These are phyloP conservation scores for Trichoderma harzianum DNA, from an alignment of 2,329 filamentous ascomycete genomes.

Conservation along the genomic window DNA sequence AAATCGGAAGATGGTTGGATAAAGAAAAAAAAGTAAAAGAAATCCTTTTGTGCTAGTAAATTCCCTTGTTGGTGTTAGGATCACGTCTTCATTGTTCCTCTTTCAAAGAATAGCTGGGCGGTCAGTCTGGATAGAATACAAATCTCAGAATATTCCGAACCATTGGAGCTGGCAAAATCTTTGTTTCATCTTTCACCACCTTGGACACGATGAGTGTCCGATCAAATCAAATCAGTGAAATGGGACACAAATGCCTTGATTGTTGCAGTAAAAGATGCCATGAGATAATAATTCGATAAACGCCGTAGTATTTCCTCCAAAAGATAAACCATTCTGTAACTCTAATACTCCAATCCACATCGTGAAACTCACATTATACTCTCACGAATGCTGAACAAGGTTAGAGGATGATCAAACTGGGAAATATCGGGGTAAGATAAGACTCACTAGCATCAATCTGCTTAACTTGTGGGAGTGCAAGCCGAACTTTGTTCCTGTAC, in stretches of 20 bases:
- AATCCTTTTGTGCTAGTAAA: neutral
- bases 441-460: slow-evolving; percentile 97
- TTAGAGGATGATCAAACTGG: neutral
- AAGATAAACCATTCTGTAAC: neutral
- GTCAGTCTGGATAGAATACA: slow-evolving; percentile 7
- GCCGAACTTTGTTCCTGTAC: slow-evolving; percentile 88
- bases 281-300: neutral
- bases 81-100: neutral
- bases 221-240: neutral
- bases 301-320: neutral
- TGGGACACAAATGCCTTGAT: neutral
- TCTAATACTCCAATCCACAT: neutral
- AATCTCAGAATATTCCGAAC: neutral
- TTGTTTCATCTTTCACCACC: neutral
- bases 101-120: neutral
- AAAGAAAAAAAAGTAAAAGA: neutral
- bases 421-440: neutral
- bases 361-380: slow-evolving; percentile 2
- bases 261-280: neutral
- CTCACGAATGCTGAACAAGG: slow-evolving; percentile 19
- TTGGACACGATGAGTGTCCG: neutral
- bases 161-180: neutral
- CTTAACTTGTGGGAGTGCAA: slow-evolving; percentile 80
- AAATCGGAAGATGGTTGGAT: slow-evolving; percentile 25
- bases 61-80: neutral